Conservation (phyloP, 768 basidiomycete species). For the Kondoa subrosea region DNA sequence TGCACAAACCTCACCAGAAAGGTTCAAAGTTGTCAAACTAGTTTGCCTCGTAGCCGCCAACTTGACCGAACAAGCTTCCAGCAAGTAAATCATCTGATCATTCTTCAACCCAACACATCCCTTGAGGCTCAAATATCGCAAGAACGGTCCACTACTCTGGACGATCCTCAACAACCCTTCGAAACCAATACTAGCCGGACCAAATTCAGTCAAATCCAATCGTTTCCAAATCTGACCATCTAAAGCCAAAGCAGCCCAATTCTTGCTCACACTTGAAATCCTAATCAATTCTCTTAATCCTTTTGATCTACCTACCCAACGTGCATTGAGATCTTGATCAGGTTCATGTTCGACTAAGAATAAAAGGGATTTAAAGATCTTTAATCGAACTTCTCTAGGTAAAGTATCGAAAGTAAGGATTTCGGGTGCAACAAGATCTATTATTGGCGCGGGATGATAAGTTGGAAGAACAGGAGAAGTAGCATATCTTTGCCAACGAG, state of each 20-base stretch:
- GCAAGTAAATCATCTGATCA: neutral
- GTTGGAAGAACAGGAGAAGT: neutral
- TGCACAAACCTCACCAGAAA: neutral
- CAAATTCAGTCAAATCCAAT: constrained; percentile 47
- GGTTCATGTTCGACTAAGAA: constrained; percentile 14
- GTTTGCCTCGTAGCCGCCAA: neutral
- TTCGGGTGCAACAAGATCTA: neutral
- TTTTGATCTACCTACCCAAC: constrained; percentile 59
- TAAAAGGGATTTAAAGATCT: constrained; percentile 20
- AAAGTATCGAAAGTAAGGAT: constrained; percentile 20
- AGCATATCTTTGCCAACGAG: neutral
- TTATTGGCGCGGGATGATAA: neutral
- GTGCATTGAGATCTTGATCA: constrained; percentile 11
- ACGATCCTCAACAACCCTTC: constrained; percentile 43
- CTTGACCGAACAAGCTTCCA: constrained; percentile 8
- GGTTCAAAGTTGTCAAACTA: constrained; percentile 7
- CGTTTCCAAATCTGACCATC: constrained; percentile 75
- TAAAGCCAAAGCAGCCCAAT: constrained; percentile 56
- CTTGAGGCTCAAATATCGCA: constrained; percentile 45
- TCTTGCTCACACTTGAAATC: constrained; percentile 63
- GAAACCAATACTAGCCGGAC: constrained; percentile 40
- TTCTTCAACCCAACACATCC: constrained; percentile 32
- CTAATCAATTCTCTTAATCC: constrained; percentile 63
- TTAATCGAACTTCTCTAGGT: constrained; percentile 26
- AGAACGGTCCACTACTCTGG: constrained; percentile 47